These are phyloP conservation scores for Phylloporus gajari DNA, from an alignment of 1,284 basidiomycete species.

Conservation along the genomic window DNA sequence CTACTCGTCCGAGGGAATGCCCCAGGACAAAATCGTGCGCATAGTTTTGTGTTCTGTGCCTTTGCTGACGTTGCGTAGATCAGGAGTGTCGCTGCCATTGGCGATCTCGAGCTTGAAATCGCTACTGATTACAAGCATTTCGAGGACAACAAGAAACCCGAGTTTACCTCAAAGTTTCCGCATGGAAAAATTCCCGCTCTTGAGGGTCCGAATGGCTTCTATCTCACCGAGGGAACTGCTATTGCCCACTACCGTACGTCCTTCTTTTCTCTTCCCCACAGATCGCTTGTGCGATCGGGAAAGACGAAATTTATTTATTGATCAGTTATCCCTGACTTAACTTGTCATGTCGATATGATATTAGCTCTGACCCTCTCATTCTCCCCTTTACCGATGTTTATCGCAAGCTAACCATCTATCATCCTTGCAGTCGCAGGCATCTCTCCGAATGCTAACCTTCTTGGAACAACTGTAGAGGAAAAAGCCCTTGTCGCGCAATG, in stretches of 20 bases:
- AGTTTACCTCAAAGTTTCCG: slow-evolving; percentile 84
- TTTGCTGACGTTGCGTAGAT: slow-evolving; percentile 58
- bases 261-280: slow-evolving; percentile 23
- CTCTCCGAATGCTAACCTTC: slow-evolving; percentile 73
- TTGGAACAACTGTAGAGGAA: slow-evolving; percentile 66
- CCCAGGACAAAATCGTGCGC: slow-evolving; percentile 64
- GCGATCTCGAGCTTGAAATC: slow-evolving; percentile 73
- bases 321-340: slow-evolving; percentile 76
- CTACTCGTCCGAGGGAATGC: slow-evolving; percentile 58
- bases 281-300: slow-evolving; percentile 26
- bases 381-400: slow-evolving; percentile 20
- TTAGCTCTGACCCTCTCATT: slow-evolving; percentile 46
- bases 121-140: slow-evolving; percentile 69
- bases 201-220: slow-evolving; percentile 82
- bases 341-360: slow-evolving; percentile 59
- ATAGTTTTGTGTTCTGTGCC: slow-evolving; percentile 7
- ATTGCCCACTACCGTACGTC: slow-evolving; percentile 92
- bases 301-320: slow-evolving; percentile 32
- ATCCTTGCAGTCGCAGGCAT: slow-evolving; percentile 72
- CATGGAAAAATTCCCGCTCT: slow-evolving; percentile 88
- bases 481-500: slow-evolving; percentile 75
- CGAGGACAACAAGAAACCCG: slow-evolving; percentile 81
- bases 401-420: slow-evolving; percentile 22
- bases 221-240: slow-evolving; percentile 80
- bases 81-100: slow-evolving; percentile 77